These are phyloP conservation scores for Thymus quinquecostatus DNA, from an alignment of 257 asterid species.

Conservation along the genomic window DNA sequence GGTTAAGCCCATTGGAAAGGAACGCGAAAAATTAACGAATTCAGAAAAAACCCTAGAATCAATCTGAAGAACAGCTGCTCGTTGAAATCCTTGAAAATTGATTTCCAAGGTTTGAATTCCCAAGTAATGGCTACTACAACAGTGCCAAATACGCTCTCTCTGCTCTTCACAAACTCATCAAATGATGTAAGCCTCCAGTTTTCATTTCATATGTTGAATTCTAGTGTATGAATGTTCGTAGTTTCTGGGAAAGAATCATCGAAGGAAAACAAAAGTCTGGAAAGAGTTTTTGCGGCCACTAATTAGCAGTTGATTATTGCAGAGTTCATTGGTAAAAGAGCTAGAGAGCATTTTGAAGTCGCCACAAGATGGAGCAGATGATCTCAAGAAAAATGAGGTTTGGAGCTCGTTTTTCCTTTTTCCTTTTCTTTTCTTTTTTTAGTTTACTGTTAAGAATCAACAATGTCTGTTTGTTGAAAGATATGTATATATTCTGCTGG, in stretches of 20 bases:
- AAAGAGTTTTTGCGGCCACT: neutral
- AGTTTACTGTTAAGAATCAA: neutral
- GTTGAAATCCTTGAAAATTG: neutral
- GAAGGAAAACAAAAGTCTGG: too few species aligned
- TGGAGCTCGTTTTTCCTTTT: neutral
- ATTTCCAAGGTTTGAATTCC: neutral
- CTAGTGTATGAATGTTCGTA: too few species aligned
- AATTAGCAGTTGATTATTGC: constrained; percentile 28
- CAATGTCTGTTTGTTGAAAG: constrained; percentile 16
- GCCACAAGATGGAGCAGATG: constrained; percentile 42
- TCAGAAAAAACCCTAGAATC: neutral
- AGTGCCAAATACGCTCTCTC: neutral
- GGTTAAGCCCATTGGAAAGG: neutral
- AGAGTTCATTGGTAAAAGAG: constrained; percentile 45
- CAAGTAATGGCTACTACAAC: too few species aligned
- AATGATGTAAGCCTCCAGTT: neutral
- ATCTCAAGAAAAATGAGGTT: constrained; percentile 50
- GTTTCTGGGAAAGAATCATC: too few species aligned
- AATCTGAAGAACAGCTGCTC: too few species aligned
- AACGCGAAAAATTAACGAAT: neutral
- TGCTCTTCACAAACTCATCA: neutral
- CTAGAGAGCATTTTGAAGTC: constrained; percentile 52
- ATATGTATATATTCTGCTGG: constrained; percentile 31
- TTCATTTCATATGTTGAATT: too few species aligned
- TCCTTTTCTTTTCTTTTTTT: neutral